phyloP scores from a whole-genome alignment of 179 eudicot species.

The Sideroxylon spinosum region DNA sequence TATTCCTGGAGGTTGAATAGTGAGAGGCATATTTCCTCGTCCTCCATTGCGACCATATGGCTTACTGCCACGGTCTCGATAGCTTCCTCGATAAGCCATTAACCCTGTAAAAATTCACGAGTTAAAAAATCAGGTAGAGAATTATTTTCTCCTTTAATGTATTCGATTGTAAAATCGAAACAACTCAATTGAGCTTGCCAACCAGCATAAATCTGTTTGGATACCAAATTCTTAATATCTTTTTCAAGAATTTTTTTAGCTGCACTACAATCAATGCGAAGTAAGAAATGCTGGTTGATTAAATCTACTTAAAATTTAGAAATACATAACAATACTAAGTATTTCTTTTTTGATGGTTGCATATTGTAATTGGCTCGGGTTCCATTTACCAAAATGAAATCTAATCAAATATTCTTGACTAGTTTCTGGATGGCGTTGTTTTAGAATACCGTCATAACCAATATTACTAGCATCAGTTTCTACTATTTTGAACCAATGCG shows the following conservation, averaged over 20 bases:
- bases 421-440: background rate
- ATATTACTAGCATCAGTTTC: background rate
- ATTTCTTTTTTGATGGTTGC: background rate
- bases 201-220: background rate
- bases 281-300: background rate
- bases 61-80: too few species aligned
- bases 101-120: background rate
- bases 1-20: background rate
- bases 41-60: too few species aligned
- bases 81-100: too few species aligned
- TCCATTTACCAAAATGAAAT: background rate
- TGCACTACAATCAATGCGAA: background rate
- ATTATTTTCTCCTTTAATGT: background rate
- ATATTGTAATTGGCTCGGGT: background rate
- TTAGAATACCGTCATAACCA: background rate
- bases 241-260: background rate
- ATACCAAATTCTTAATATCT: background rate
- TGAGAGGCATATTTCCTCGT: too few species aligned
- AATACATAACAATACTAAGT: background rate
- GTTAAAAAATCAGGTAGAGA: background rate
- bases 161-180: background rate
- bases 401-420: background rate
- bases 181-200: background rate
- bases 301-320: background rate
- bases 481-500: background rate